Evolutionary conservation across 352 stramenopile genomes (phyloP).

Genomic region (Pythium periplocum): DNA sequence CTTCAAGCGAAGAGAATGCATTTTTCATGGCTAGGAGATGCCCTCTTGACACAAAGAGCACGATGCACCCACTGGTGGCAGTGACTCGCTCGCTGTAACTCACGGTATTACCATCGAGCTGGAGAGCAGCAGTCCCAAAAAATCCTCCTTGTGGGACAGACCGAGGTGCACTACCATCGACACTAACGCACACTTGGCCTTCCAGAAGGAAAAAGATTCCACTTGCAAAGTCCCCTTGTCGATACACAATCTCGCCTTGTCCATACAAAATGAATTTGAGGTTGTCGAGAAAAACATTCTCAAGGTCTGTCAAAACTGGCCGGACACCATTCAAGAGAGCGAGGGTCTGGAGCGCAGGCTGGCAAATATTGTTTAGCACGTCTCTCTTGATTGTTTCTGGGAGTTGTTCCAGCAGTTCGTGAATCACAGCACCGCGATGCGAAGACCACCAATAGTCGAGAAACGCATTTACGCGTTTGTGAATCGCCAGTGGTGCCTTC

Average conservation of each 20-base stretch:
- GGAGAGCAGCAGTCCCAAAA: conserved; percentile 40
- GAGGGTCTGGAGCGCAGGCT: conserved; percentile 49
- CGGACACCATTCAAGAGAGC: conserved; percentile 37
- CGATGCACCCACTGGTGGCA: conserved; percentile 46
- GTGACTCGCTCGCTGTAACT: conserved; percentile 46
- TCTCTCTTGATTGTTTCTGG: conserved; percentile 53
- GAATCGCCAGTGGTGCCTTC: conserved; percentile 44
- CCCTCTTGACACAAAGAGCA: conserved; percentile 46
- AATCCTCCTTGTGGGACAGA: conserved; percentile 44
- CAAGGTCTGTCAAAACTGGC: conserved; percentile 37
- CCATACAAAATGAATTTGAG: conserved; percentile 65
- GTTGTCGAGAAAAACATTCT: conserved; percentile 57
- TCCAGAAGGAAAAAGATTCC: conserved; percentile 57
- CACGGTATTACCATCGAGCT: conserved; percentile 25
- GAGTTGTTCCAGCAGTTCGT: conserved; percentile 47
- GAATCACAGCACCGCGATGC: conserved; percentile 57
- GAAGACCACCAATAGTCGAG: conserved; percentile 74
- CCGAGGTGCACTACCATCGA: conserved; percentile 27
- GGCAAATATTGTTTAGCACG: conserved; percentile 58
- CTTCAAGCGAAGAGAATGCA: conserved; percentile 25
- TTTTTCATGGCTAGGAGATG: conserved; percentile 34
- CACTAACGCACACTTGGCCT: conserved; percentile 43
- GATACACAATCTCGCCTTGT: conserved; percentile 60
- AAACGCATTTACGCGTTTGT: conserved; percentile 63
- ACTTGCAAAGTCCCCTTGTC: conserved; percentile 48